phyloP scores from a whole-genome alignment of 257 asterid species.

The Gardenia jasminoides region DNA sequence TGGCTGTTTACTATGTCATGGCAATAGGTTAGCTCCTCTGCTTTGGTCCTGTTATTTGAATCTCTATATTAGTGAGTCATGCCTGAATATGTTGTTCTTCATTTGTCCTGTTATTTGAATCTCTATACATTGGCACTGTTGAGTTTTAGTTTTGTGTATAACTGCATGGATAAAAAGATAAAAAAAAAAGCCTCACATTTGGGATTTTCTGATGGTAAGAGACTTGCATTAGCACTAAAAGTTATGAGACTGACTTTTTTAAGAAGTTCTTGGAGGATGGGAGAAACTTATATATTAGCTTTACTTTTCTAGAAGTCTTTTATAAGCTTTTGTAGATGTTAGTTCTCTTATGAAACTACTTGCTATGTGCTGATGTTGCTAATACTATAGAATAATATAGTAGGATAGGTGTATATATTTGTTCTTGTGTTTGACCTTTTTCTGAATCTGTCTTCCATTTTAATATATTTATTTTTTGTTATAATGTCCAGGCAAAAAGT shows the following conservation, averaged over 20 bases:
- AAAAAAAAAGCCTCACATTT: background rate
- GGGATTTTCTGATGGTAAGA: background rate
- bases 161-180: background rate
- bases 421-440: slow-evolving; percentile 1
- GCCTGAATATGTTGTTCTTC: slow-evolving; percentile 10
- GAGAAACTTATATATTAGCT: background rate
- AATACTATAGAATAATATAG: background rate
- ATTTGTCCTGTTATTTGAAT: too few species aligned
- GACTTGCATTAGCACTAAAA: background rate
- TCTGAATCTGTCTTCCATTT: slow-evolving; percentile 26
- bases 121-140: too few species aligned
- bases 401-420: background rate
- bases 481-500: slow-evolving; percentile 62
- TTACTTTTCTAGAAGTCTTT: background rate
- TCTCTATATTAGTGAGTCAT: background rate
- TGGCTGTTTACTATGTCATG: background rate
- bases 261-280: background rate
- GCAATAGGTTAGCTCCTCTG: background rate
- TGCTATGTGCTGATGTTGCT: background rate
- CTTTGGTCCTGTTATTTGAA: background rate
- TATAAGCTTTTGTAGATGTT: background rate
- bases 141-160: background rate
- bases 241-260: background rate
- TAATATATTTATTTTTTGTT: slow-evolving; percentile 30
- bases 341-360: background rate